Evolutionary conservation across 441 rosid genomes (phyloP), one percentile per base, ranked within the genome.

Genomic region (Erodium texanum): DNA sequence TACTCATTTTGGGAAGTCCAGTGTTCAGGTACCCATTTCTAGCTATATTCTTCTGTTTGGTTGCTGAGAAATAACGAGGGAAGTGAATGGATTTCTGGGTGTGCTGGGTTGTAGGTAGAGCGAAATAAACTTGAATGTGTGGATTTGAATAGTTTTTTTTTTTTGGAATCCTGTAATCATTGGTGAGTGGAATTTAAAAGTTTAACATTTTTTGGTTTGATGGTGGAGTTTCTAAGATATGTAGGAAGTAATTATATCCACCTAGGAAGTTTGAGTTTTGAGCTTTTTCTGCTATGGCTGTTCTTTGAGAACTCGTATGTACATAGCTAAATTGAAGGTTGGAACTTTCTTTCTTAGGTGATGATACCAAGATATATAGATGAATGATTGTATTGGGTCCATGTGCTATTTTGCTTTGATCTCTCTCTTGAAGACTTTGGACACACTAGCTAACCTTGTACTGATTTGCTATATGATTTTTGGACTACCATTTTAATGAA

Each of bases 1-100:
- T 8, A 75, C 86, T 72, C 87, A 83, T 73, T 94, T 89, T 68
- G 90, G 91, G 14, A 74, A 83, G 65, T 88, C 97, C 67, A 85
- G 41, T 75, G 97, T 88, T 77, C 97, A 92, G 92, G 99, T 89
- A 48, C 10, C 65, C 43, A 7, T 59, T 59, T 59, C 62, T n/a
- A 19, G 24, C 24, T 8, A 19, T 22, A 7, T 22, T 58, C 0
- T 54, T 54, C 24, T 18, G 38, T 70, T 19, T 64, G 54, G 52
- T 22, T 58, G 4, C 62, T 58, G 62, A 58, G 62, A 22, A 56
- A 19, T 7, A 56, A 20, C 18, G 24, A 56, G 62, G 1, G 24
- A 56, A 56, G 23, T 19, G 62, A 19, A 56, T 10, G 62, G 19
- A 8, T 56, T 56, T 20, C 23, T 19, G 62, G 56, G 56, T 48